These are phyloP conservation scores for Syncephalastrum racemosum DNA, from an alignment of 371 early-diverging fungal species.

Conservation along the genomic window DNA sequence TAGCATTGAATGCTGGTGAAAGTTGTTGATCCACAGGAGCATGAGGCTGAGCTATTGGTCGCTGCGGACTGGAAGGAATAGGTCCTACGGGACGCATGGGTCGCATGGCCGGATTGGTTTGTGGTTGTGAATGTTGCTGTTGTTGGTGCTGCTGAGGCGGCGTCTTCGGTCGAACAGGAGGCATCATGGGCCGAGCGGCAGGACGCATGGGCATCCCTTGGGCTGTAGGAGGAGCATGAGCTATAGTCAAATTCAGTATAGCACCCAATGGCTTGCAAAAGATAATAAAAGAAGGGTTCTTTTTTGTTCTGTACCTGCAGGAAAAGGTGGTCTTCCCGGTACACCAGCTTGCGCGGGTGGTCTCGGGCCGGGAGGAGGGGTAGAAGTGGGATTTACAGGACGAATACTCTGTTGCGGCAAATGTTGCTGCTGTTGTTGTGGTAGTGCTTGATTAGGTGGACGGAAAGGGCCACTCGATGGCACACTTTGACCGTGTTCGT, in stretches of 20 bases:
- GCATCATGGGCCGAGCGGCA: conserved; percentile 4
- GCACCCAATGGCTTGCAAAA: background rate
- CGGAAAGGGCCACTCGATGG: too few relatives aligned
- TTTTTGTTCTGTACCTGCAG: conserved; percentile 10
- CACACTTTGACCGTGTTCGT: too few relatives aligned
- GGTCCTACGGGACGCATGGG: too few relatives aligned
- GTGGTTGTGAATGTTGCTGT: conserved; percentile 7
- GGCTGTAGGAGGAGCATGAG: conserved; percentile 11
- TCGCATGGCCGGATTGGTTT: background rate
- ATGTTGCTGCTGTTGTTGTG: too few relatives aligned
- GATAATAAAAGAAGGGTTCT: background rate
- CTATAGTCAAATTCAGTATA: background rate
- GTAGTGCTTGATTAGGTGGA: too few relatives aligned
- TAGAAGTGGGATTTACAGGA: too few relatives aligned
- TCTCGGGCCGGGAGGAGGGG: conserved; percentile 6
- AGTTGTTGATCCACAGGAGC: background rate
- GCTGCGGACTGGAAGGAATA: too few relatives aligned
- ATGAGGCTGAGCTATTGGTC: too few relatives aligned
- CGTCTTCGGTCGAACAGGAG: conserved; percentile 35
- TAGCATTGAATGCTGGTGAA: background rate
- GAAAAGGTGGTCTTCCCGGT: conserved; percentile 10
- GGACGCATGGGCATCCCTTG: conserved; percentile 12
- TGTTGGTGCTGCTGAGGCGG: conserved; percentile 25
- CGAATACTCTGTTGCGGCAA: too few relatives aligned
- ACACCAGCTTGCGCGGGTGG: conserved; percentile 3